Percentiles rank a stretch among this genome's conserved stretches.
Evolutionary conservation across 1,284 basidiomycete genomes (phyloP).

Genomic region (Moniliella sp.): DNA sequence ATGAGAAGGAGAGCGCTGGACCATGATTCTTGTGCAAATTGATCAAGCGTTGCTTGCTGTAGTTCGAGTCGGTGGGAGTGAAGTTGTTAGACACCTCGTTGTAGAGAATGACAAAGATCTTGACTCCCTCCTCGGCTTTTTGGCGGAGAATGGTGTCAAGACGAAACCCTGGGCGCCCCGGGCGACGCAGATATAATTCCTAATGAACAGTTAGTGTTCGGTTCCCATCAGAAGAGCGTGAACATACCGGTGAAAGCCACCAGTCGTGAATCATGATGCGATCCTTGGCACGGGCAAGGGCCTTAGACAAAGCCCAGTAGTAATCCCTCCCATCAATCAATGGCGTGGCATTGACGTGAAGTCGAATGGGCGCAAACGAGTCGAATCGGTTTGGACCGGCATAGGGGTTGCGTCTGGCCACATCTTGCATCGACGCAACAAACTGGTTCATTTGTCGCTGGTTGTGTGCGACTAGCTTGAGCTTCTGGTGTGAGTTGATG

Average conservation of each 20-base stretch:
- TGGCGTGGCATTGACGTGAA: constrained; percentile 90
- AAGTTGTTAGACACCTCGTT: constrained; percentile 87
- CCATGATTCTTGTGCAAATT: constrained; percentile 73
- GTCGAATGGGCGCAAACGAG: constrained; percentile 75
- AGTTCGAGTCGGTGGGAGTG: constrained; percentile 46
- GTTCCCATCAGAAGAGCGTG: too few species aligned
- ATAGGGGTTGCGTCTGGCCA: constrained; percentile 57
- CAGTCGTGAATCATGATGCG: constrained; percentile 36
- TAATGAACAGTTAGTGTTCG: too few species aligned
- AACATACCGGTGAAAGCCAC: constrained; percentile 36
- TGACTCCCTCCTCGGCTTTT: constrained; percentile 87
- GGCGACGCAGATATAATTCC: constrained; percentile 63
- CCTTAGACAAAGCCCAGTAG: constrained; percentile 57
- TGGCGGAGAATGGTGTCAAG: constrained; percentile 67
- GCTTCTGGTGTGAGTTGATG: constrained; percentile 64
- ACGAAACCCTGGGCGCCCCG: constrained; percentile 63
- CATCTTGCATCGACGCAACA: constrained; percentile 72
- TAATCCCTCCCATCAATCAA: constrained; percentile 65
- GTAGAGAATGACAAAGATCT: constrained; percentile 66
- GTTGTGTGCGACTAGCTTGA: constrained; percentile 71
- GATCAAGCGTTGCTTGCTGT: constrained; percentile 70
- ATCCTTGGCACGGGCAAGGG: constrained; percentile 71
- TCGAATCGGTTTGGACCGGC: constrained; percentile 58
- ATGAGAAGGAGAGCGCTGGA: constrained; percentile 89
- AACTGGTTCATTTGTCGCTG: constrained; percentile 93